phyloP scores from a whole-genome alignment of 176 grass and related monocot genomes.

The Zoysia pacifica region DNA sequence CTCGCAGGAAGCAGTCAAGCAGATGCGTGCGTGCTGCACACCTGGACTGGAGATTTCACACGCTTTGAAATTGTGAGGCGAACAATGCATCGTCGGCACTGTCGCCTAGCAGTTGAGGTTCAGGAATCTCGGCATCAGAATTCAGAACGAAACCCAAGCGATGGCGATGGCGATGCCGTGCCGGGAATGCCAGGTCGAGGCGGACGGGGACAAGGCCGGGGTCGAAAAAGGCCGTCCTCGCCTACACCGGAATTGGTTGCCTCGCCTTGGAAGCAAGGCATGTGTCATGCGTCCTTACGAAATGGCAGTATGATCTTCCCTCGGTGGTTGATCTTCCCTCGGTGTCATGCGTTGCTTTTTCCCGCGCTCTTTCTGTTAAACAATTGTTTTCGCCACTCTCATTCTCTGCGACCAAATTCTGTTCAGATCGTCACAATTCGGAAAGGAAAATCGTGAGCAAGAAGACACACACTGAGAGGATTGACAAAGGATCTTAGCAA shows the following conservation, averaged over 20 bases:
- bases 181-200: constrained; percentile 35
- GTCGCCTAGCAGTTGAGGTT: neutral
- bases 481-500: neutral
- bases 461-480: neutral
- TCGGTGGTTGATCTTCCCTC: constrained; percentile 56
- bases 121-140: constrained; percentile 3
- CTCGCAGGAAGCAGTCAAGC: neutral
- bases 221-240: neutral
- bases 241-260: neutral
- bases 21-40: neutral
- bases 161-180: constrained; percentile 24
- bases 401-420: constrained; percentile 2
- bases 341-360: constrained; percentile 53
- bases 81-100: neutral
- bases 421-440: neutral
- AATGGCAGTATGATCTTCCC: constrained; percentile 15
- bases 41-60: neutral
- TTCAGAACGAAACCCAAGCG: neutral
- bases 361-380: constrained; percentile 29
- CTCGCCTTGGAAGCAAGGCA: neutral
- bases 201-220: neutral
- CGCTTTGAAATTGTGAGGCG: neutral
- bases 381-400: neutral
- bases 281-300: neutral
- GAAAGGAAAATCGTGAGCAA: neutral